Evolutionary conservation across 306 rosid species (phyloP), one percentile per base, ranked within the genome.

Genomic region (Pterocarpus santalinus): DNA sequence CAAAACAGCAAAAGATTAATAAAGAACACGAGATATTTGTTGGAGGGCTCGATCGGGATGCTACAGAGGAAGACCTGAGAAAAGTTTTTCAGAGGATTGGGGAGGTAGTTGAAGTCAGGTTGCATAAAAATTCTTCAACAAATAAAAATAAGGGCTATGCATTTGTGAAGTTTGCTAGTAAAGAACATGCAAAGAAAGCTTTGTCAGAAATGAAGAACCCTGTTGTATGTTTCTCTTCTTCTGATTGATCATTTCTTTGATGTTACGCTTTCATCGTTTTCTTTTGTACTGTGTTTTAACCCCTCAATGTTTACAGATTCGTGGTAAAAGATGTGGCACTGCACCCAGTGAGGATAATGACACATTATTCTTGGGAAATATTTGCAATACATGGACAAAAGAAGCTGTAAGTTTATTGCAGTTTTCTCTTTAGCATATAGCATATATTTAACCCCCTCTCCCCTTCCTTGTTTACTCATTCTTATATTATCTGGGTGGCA

Each of bases 191-290:
- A 5, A 82, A 83, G 78, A 83, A 87, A 72, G 97, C 94, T 73
- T 78, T 94, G 84, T 83, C 90, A 73, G 94, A 94, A 83, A 91
- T 91, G 90, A 94, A 91, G 86, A 94, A 90, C 78, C 98, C 93
- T 65, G 87, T 90, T 80, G 97, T 94, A 94, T 10, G 91, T 74
- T 68, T 69, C 77, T 84, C 61, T 75, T 79, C 77, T 74, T 78
- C 33, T 52, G 30, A 44, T 69, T 76, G 68, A 36, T 72, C 39
- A 34, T 73, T 73, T 74, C 47, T 78, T 72, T 66, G 75, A 52
- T 57, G 30, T 55, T 68, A 64, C 28, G 3, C 38, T 47, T 74
- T 65, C 66, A 36, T 73, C 36, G 55, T 30, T 34, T 43, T 47
- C 56, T 67, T 34, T 38, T 64, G 58, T 41, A 53, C 62, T 64